These are phyloP conservation scores for Neurospora sp. DNA, from an alignment of 495 filamentous ascomycete genomes.

Conservation along the genomic window DNA sequence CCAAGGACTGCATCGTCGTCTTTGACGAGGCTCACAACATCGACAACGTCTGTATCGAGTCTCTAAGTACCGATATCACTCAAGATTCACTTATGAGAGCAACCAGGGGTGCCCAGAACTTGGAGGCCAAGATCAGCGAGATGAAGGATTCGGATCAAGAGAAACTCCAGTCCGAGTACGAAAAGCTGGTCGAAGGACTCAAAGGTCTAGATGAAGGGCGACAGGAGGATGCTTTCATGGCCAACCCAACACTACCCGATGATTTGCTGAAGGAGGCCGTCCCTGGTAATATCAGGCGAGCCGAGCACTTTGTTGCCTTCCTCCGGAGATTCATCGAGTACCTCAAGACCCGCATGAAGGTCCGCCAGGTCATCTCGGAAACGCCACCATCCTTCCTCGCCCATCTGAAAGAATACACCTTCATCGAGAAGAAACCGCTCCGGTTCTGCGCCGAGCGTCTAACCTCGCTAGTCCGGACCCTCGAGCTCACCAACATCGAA, in stretches of 20 bases:
- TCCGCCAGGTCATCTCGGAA: slow-evolving; percentile 91
- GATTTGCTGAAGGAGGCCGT: slow-evolving; percentile 87
- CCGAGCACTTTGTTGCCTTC: slow-evolving; percentile 94
- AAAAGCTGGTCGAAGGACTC: slow-evolving; percentile 88
- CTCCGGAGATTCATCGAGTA: slow-evolving; percentile 96
- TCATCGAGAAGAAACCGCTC: slow-evolving; percentile 95
- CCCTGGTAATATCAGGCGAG: slow-evolving; percentile 89
- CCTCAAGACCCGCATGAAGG: slow-evolving; percentile 97
- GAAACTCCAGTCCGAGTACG: slow-evolving; percentile 90
- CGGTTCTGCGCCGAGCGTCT: slow-evolving; percentile 90
- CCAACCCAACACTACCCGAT: slow-evolving; percentile 76
- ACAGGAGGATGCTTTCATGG: slow-evolving; percentile 92
- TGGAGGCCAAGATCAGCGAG: slow-evolving; percentile 81
- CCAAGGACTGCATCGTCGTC: slow-evolving; percentile 96
- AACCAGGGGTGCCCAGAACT: slow-evolving; percentile 75
- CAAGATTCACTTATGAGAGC: slow-evolving; percentile 88
- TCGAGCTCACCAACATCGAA: slow-evolving; percentile 95
- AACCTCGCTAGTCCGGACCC: slow-evolving; percentile 86
- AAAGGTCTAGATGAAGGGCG: slow-evolving; percentile 77
- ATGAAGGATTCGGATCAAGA: slow-evolving; percentile 88
- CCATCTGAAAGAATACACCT: slow-evolving; percentile 90
- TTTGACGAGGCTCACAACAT: slow-evolving; percentile 99
- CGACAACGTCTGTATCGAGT: slow-evolving; percentile 99
- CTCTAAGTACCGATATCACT: slow-evolving; percentile 89
- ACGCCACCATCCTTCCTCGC: slow-evolving; percentile 88